Conservation (phyloP, 306 rosid genomes). For the Prinsepia uniflora region DNA sequence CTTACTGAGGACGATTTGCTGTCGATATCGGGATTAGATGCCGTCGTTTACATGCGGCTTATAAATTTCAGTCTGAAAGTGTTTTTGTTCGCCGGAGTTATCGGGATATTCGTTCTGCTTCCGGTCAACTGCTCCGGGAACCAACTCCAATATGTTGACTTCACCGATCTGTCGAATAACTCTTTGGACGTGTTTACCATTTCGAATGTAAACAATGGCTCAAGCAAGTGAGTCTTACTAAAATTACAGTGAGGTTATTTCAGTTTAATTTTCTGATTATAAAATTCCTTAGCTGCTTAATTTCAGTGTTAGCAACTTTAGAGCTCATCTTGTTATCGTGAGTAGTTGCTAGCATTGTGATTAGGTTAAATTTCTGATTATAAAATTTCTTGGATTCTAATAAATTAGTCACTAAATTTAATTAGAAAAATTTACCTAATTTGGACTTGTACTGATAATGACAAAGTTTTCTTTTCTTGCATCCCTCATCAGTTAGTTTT, state of each 20-base stretch:
- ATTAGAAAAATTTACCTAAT: not conserved
- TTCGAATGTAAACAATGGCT: conserved; percentile 51
- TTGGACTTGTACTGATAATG: not conserved
- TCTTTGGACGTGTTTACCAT: conserved; percentile 61
- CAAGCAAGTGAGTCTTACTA: conserved; percentile 34
- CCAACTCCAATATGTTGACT: conserved; percentile 46
- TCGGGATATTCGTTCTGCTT: conserved; percentile 78
- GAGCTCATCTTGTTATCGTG: not conserved
- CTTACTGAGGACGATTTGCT: conserved; percentile 82
- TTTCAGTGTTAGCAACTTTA: not conserved
- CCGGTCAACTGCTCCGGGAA: conserved; percentile 82
- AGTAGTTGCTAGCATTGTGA: not conserved
- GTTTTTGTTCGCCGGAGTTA: conserved; percentile 72
- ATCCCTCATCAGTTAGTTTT: not conserved
- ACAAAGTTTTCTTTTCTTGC: not conserved
- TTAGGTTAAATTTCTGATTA: not conserved
- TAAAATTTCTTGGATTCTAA: not conserved
- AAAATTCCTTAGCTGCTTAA: too few species aligned
- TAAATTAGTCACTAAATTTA: not conserved
- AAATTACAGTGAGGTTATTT: not conserved
- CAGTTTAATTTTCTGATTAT: too few species aligned
- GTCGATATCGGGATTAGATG: conserved; percentile 66
- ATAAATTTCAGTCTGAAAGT: conserved; percentile 71
- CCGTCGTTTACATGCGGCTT: conserved; percentile 69
- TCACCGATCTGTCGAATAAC: conserved; percentile 39